A percentile compares a stretch with the other conserved stretches of the same genome.
These are phyloP conservation scores for Ogataea nitratoaversa DNA, from an alignment of 805 yeast genomes.

Conservation along the genomic window DNA sequence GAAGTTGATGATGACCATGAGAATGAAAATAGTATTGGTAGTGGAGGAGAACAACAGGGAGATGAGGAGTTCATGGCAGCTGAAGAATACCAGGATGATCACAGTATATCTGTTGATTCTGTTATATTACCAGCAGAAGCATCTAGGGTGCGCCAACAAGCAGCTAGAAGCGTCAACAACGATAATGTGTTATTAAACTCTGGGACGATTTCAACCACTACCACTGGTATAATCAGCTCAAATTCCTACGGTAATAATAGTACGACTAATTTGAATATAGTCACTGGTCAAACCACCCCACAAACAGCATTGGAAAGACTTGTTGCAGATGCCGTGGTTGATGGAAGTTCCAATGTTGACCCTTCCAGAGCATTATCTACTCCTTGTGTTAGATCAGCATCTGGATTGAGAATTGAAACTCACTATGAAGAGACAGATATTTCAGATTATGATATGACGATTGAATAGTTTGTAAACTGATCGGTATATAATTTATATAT, in stretches of 20 bases:
- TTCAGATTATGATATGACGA: constrained; percentile 29
- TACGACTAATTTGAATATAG: background rate
- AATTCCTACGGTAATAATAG: background rate
- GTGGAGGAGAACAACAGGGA: constrained; percentile 9
- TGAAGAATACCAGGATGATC: constrained; percentile 35
- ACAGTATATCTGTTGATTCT: constrained; percentile 26
- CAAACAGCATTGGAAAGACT: too few relatives aligned
- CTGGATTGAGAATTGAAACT: constrained; percentile 13
- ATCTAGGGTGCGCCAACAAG: background rate
- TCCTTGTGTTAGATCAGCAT: constrained; percentile 9
- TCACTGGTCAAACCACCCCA: constrained; percentile 16
- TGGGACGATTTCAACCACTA: constrained; percentile 4
- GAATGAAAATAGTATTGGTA: constrained; percentile 3
- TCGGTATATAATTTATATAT: background rate
- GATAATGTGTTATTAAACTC: constrained; percentile 8
- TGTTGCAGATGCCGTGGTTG: background rate
- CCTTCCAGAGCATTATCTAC: constrained; percentile 2
- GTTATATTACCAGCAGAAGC: background rate
- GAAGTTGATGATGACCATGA: constrained; percentile 11
- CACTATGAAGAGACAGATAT: constrained; percentile 12
- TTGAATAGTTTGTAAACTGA: constrained; percentile 15
- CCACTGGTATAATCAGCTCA: constrained; percentile 2
- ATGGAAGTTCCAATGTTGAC: constrained; percentile 3
- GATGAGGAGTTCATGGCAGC: constrained; percentile 33
- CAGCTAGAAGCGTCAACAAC: constrained; percentile 4